phyloP scores from a whole-genome alignment of 441 rosid genomes.

The Rhodomyrtus psidioides region DNA sequence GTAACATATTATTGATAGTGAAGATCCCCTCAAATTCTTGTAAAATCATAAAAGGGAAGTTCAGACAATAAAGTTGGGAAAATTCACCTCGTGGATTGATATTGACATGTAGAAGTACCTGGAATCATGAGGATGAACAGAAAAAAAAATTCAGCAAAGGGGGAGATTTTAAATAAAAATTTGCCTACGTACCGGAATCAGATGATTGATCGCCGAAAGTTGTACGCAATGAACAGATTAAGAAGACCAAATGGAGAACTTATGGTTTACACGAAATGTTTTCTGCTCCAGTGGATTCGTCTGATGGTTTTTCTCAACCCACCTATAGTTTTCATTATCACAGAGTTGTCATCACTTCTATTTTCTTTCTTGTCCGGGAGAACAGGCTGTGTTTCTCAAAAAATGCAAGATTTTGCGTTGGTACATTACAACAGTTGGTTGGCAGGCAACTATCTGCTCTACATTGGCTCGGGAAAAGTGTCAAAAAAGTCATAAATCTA shows the following conservation, averaged over 20 bases:
- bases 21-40: background rate
- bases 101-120: slow-evolving; percentile 77
- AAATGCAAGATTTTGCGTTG: background rate
- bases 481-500: too few species aligned
- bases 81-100: slow-evolving; percentile 69
- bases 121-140: slow-evolving; percentile 5
- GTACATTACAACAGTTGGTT: background rate
- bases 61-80: background rate
- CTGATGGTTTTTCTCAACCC: background rate
- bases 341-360: background rate
- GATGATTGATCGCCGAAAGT: background rate
- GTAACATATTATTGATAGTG: background rate
- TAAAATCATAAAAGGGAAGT: background rate
- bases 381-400: background rate
- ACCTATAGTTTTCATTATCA: background rate
- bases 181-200: background rate
- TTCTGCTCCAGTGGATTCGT: background rate
- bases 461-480: background rate
- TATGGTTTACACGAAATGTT: background rate
- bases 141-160: background rate
- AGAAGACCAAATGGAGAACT: background rate
- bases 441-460: background rate
- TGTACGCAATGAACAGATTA: background rate
- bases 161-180: background rate
- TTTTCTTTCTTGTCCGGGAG: background rate